A percentile compares a stretch with the other conserved stretches of the same genome.
Conservation (phyloP, 768 basidiomycete genomes). For the Mycena galopus region DNA sequence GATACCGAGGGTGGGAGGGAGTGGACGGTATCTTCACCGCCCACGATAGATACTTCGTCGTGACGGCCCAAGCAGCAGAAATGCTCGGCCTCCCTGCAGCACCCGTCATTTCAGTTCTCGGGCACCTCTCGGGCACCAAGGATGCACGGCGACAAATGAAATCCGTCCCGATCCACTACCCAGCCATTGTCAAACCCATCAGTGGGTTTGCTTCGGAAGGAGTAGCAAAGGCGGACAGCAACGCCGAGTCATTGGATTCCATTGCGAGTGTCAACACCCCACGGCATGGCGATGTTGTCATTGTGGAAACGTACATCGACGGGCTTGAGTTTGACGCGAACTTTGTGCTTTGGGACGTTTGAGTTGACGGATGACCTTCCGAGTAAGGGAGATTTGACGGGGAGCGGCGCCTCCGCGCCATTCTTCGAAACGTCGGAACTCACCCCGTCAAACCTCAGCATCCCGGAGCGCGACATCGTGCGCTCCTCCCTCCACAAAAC, state of each 20-base stretch:
- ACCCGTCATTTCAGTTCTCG: slow-evolving; percentile 13
- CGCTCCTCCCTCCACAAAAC: slow-evolving; percentile 12
- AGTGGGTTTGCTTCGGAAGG: slow-evolving; percentile 23
- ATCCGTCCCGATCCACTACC: background rate
- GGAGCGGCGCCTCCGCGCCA: background rate
- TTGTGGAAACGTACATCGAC: slow-evolving; percentile 24
- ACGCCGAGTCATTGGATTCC: slow-evolving; percentile 10
- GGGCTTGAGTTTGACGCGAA: slow-evolving; percentile 27
- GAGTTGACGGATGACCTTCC: slow-evolving; percentile 23
- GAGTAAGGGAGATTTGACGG: slow-evolving; percentile 2
- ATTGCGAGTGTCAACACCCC: slow-evolving; percentile 6
- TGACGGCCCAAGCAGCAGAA: slow-evolving; percentile 20
- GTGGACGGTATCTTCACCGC: slow-evolving; percentile 21
- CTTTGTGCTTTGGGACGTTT: slow-evolving; percentile 13
- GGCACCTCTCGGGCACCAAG: background rate
- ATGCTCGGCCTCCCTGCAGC: slow-evolving; percentile 23
- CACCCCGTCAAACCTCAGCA: slow-evolving; percentile 13
- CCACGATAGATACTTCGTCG: slow-evolving; percentile 22
- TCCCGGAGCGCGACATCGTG: slow-evolving; percentile 11
- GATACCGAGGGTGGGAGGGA: background rate
- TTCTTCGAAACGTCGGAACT: slow-evolving; percentile 28
- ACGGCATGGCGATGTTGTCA: slow-evolving; percentile 14
- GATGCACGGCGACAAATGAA: background rate
- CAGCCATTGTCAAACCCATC: slow-evolving; percentile 21
- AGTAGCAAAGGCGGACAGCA: slow-evolving; percentile 3